These are phyloP conservation scores for Babesia ovata DNA, from an alignment of 169 alveolate species.

Conservation along the genomic window DNA sequence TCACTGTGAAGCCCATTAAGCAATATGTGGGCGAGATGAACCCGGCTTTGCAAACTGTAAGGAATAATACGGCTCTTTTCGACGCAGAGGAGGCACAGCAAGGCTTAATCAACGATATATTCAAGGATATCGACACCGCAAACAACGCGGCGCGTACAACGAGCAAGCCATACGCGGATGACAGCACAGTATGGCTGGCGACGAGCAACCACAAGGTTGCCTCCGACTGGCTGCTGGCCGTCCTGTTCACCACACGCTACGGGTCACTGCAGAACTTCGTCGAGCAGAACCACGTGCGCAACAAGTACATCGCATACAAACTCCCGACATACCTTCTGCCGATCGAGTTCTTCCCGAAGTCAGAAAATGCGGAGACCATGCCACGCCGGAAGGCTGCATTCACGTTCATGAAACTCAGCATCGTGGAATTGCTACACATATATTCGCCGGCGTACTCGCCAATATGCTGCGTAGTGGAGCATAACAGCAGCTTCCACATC, in stretches of 20 bases:
- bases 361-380: constrained; percentile 32
- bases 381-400: constrained; percentile 42
- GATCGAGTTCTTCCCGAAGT: constrained; percentile 52
- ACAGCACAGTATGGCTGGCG: constrained; percentile 60
- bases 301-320: constrained; percentile 32
- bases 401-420: constrained; percentile 54
- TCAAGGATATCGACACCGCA: constrained; percentile 31
- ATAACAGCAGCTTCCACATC: constrained; percentile 63
- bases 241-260: constrained; percentile 48
- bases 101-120: constrained; percentile 33
- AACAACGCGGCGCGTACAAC: constrained; percentile 6
- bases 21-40: constrained; percentile 19
- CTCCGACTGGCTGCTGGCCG: constrained; percentile 61
- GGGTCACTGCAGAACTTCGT: constrained; percentile 67
- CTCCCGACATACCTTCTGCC: constrained; percentile 56
- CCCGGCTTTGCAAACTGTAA: constrained; percentile 1
- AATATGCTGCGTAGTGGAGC: constrained; percentile 59
- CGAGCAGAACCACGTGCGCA: constrained; percentile 41
- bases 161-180: constrained; percentile 8
- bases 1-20: constrained; percentile 26
- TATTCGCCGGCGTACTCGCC: constrained; percentile 45
- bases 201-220: constrained; percentile 66
- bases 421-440: constrained; percentile 38
- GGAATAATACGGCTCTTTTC: constrained; percentile 10
- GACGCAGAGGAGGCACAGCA: constrained; percentile 1